These are phyloP conservation scores for Abelmoschus esculentus DNA, from an alignment of 345 rosid species.

Conservation along the genomic window DNA sequence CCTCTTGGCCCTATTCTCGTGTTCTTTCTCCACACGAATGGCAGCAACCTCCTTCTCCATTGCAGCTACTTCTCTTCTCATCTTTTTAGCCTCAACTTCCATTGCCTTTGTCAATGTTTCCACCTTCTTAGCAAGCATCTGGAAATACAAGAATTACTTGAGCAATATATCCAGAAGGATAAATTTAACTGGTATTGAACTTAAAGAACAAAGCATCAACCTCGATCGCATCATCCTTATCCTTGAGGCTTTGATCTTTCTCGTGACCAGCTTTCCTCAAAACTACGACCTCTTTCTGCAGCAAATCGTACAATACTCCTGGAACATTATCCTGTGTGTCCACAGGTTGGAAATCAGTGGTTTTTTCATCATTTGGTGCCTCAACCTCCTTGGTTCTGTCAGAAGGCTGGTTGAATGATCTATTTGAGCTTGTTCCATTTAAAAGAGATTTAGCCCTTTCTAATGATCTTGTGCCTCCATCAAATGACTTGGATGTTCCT, in stretches of 20 bases:
- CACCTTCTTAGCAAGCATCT: conserved; percentile 95
- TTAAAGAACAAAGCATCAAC: conserved; percentile 25
- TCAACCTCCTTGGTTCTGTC: conserved; percentile 47
- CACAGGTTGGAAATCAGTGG: conserved; percentile 36
- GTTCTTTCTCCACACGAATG: conserved; percentile 90
- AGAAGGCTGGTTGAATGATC: conserved; percentile 63
- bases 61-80: conserved; percentile 95
- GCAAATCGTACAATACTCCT: conserved; percentile 70
- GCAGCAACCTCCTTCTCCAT: conserved; percentile 99
- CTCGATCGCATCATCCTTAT: conserved; percentile 97
- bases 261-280: conserved; percentile 84
- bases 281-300: conserved; percentile 78
- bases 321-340: conserved; percentile 69
- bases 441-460: conserved; percentile 62
- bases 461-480: conserved; percentile 84
- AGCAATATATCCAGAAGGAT: conserved; percentile 11
- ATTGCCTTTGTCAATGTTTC: conserved; percentile 96
- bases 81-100: conserved; percentile 98
- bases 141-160: conserved; percentile 15
- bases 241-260: conserved; percentile 93
- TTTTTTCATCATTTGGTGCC: conserved; percentile 41
- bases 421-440: conserved; percentile 50
- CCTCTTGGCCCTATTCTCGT: conserved; percentile 69
- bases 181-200: not conserved
- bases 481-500: conserved; percentile 93